A percentile compares a stretch with the other conserved stretches of the same genome.
Evolutionary conservation across 805 yeast species (phyloP).

Genomic region (Suhomyces sp.): DNA sequence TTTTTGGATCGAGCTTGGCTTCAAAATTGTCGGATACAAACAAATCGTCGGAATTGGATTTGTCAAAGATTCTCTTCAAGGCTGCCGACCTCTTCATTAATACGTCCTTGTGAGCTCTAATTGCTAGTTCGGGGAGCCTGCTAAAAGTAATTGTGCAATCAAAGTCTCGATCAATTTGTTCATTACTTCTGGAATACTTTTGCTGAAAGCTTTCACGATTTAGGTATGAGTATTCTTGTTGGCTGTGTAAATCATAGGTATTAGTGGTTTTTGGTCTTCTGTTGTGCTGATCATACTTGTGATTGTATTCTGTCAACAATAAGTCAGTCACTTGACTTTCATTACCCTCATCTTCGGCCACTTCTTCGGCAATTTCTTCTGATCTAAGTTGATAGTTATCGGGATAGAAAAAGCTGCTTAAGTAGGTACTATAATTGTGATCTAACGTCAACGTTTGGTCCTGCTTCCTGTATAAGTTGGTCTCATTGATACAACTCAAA

Average conservation of each 20-base stretch:
- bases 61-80: constrained; percentile 21
- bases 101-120: constrained; percentile 38
- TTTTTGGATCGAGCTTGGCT: constrained; percentile 19
- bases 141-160: constrained; percentile 34
- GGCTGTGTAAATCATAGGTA: neutral
- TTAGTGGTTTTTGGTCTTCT: neutral
- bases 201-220: neutral
- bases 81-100: constrained; percentile 29
- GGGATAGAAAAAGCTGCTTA: constrained; percentile 29
- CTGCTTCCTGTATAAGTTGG: constrained; percentile 34
- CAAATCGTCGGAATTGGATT: constrained; percentile 12
- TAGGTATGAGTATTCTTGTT: neutral
- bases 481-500: constrained; percentile 48
- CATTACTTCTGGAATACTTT: neutral
- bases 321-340: constrained; percentile 2
- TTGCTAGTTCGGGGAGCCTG: constrained; percentile 15
- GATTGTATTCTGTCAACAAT: neutral
- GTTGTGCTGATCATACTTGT: neutral
- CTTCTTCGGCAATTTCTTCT: constrained; percentile 6
- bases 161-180: constrained; percentile 22
- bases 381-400: neutral
- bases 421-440: constrained; percentile 24
- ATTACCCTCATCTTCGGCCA: constrained; percentile 1
- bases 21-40: constrained; percentile 23
- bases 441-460: constrained; percentile 38